Percentiles rank a stretch among this genome's conserved stretches.
These are phyloP conservation scores for Smittium culicis DNA, from an alignment of 371 early-diverging fungal species.

Conservation along the genomic window DNA sequence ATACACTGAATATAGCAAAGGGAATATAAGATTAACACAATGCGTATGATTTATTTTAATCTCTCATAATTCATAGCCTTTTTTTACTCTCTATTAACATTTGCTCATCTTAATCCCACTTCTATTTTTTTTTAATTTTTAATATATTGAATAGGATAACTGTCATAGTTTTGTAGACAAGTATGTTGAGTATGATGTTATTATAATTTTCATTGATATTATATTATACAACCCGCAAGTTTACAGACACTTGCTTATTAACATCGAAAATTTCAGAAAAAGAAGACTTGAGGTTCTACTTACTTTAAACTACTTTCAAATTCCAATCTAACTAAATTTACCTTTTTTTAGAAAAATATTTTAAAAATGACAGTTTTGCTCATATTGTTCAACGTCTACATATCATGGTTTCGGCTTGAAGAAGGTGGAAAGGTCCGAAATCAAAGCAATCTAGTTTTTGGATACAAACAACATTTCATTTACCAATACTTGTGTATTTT, in stretches of 20 bases:
- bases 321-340: too few relatives aligned
- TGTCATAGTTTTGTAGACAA: constrained; percentile 84
- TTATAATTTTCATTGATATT: constrained; percentile 88
- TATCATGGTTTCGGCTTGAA: constrained; percentile 84
- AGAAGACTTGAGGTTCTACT: constrained; percentile 1
- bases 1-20: constrained; percentile 77
- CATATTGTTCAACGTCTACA: constrained; percentile 82
- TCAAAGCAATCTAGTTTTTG: constrained; percentile 44
- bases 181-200: constrained; percentile 82
- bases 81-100: too few relatives aligned
- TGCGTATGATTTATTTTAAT: constrained; percentile 43
- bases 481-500: constrained; percentile 67
- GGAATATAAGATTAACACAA: constrained; percentile 77
- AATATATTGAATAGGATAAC: constrained; percentile 32
- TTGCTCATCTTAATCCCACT: too few relatives aligned
- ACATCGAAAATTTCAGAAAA: constrained; percentile 34
- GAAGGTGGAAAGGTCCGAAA: constrained; percentile 42
- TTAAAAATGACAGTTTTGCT: constrained; percentile 63
- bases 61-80: too few relatives aligned
- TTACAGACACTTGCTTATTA: constrained; percentile 79
- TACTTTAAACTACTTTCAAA: too few relatives aligned
- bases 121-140: background rate
- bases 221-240: constrained; percentile 79
- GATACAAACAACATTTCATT: constrained; percentile 25
- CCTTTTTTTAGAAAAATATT: constrained; percentile 34